Percentiles rank a stretch among this genome's conserved stretches.
Evolutionary conservation across 768 basidiomycete species (phyloP).

Genomic region (Russula sp.): DNA sequence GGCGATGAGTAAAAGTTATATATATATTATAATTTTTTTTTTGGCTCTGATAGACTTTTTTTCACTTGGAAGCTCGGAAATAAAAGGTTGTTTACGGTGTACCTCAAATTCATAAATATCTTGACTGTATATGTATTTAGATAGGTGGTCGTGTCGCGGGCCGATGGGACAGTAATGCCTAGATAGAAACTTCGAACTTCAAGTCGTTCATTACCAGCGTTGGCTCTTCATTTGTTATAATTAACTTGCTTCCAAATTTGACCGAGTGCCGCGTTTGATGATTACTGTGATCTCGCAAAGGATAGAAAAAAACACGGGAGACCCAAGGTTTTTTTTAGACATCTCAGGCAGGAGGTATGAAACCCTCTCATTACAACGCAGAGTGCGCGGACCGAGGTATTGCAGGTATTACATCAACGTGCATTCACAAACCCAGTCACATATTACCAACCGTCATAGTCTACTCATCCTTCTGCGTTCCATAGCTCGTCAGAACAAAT

Average conservation of each 20-base stretch:
- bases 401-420: background rate
- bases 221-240: background rate
- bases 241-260: background rate
- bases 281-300: background rate
- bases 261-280: background rate
- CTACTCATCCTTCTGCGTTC: slow-evolving; percentile 3
- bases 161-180: slow-evolving; percentile 20
- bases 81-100: background rate
- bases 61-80: background rate
- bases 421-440: background rate
- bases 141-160: slow-evolving; percentile 17
- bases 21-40: background rate
- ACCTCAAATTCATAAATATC: background rate
- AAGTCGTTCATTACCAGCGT: background rate
- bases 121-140: background rate
- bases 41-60: background rate
- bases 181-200: background rate
- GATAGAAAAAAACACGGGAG: background rate
- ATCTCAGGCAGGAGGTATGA: background rate
- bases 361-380: slow-evolving; percentile 7
- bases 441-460: slow-evolving; percentile 1
- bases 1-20: background rate
- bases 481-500: background rate
- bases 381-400: background rate
- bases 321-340: background rate